Evolutionary conservation across 768 basidiomycete genomes (phyloP).

Genomic region (Arthromyces matolae): DNA sequence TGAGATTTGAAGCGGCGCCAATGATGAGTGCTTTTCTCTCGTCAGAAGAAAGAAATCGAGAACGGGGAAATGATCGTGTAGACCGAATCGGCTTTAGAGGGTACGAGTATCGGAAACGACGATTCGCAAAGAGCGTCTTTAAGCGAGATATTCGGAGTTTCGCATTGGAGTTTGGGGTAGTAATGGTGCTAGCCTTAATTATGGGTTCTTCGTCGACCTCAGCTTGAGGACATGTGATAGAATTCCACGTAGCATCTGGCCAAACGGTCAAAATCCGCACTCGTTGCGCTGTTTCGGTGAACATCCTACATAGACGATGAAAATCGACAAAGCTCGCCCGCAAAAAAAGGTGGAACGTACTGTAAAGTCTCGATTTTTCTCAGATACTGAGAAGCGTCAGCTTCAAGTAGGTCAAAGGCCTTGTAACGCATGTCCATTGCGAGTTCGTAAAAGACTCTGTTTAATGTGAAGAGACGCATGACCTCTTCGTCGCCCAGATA

Average conservation of each 20-base stretch:
- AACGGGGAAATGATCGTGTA: background rate
- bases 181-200: too few species aligned
- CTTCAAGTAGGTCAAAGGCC: conserved; percentile 22
- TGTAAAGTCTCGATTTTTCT: conserved; percentile 19
- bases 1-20: too few species aligned
- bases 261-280: conserved; percentile 25
- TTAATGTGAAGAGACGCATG: conserved; percentile 14
- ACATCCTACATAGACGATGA: conserved; percentile 6
- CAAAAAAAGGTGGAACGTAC: conserved; percentile 15
- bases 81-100: background rate
- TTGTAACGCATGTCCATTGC: conserved; percentile 24
- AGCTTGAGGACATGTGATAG: too few species aligned
- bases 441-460: conserved; percentile 20
- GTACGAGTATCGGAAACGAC: background rate
- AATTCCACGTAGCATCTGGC: conserved; percentile 23
- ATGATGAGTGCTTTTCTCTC: conserved; percentile 14
- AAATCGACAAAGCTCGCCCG: too few species aligned
- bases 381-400: conserved; percentile 17
- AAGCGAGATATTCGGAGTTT: background rate
- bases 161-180: conserved; percentile 4
- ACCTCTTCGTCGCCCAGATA: conserved; percentile 16
- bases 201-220: too few species aligned
- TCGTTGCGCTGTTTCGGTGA: conserved; percentile 16
- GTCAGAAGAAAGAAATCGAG: conserved; percentile 11
- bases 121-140: background rate